These are phyloP conservation scores for Alternaria burnsii DNA, from an alignment of 2,329 filamentous ascomycete genomes.

Conservation along the genomic window DNA sequence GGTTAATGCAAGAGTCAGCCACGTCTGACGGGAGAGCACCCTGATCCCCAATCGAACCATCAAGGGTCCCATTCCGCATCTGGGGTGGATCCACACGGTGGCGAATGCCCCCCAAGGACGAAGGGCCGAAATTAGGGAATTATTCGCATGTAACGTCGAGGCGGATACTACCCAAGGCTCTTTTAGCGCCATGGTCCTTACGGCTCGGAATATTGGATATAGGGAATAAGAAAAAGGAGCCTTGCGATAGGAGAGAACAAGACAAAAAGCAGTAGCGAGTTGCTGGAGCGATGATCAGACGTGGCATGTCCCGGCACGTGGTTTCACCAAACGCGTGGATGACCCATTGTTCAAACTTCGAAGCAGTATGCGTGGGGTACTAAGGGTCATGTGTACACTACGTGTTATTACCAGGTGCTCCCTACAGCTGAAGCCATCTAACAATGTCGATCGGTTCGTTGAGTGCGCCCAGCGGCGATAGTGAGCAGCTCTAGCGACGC, in stretches of 20 bases:
- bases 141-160: conserved; percentile 21
- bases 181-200: conserved; percentile 12
- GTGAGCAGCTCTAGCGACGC: conserved; percentile 2
- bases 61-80: conserved; percentile 1
- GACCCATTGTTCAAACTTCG: conserved; percentile 7
- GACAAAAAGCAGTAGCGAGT: conserved; percentile 4
- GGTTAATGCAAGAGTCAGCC: conserved; percentile 28
- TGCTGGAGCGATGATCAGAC: not conserved
- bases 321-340: conserved; percentile 12
- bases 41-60: conserved; percentile 7
- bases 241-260: not conserved
- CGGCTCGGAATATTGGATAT: conserved; percentile 24
- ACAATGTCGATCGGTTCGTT: conserved; percentile 5
- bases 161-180: conserved; percentile 27
- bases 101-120: conserved; percentile 8
- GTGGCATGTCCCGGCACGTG: conserved; percentile 1
- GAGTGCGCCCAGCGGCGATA: conserved; percentile 14
- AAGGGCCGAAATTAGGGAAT: conserved; percentile 22
- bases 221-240: conserved; percentile 10
- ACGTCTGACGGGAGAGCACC: conserved; percentile 19
- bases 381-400: conserved; percentile 3
- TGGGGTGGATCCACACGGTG: conserved; percentile 13
- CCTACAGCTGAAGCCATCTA: conserved; percentile 9
- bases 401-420: not conserved
- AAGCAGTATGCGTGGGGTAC: conserved; percentile 10